Evolutionary conservation across 108 stramenopile species (phyloP).

Genomic region (Schizochytrium sp.): DNA sequence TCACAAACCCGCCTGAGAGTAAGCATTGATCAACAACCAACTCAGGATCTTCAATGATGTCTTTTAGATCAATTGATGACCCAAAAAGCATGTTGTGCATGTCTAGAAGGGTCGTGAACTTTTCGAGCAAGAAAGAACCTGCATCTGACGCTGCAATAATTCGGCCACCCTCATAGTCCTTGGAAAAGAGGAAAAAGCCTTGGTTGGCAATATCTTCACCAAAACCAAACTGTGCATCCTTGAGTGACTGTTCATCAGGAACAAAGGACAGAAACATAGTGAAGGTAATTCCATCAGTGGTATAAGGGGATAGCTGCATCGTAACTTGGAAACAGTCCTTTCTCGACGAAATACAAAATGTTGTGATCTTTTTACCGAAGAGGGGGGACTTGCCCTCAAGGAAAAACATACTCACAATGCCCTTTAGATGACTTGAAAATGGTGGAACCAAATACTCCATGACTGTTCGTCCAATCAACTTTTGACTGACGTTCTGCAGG

Average conservation of each 20-base stretch:
- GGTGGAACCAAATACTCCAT: conserved; percentile 30
- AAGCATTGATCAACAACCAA: neutral
- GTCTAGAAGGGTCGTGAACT: conserved; percentile 31
- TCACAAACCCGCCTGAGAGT: neutral
- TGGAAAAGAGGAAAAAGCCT: conserved; percentile 19
- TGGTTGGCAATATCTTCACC: neutral
- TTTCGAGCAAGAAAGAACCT: neutral
- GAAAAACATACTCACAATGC: neutral
- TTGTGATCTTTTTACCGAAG: neutral
- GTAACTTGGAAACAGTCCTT: conserved; percentile 1
- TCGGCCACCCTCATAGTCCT: neutral
- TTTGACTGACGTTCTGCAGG: neutral
- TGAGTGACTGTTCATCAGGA: neutral
- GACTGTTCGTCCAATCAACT: conserved; percentile 11
- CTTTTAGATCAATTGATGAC: conserved; percentile 10
- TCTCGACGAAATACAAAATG: neutral
- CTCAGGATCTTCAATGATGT: conserved; percentile 7
- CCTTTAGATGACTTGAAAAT: conserved; percentile 4
- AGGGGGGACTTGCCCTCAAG: neutral
- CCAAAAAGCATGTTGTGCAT: neutral
- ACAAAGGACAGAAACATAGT: conserved; percentile 47
- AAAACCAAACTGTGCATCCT: conserved; percentile 9
- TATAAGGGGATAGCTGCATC: conserved; percentile 47
- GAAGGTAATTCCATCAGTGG: conserved; percentile 30
- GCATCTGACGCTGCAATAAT: conserved; percentile 13